Conservation (phyloP, 805 yeast species). For the Allodekkera sacchari region DNA sequence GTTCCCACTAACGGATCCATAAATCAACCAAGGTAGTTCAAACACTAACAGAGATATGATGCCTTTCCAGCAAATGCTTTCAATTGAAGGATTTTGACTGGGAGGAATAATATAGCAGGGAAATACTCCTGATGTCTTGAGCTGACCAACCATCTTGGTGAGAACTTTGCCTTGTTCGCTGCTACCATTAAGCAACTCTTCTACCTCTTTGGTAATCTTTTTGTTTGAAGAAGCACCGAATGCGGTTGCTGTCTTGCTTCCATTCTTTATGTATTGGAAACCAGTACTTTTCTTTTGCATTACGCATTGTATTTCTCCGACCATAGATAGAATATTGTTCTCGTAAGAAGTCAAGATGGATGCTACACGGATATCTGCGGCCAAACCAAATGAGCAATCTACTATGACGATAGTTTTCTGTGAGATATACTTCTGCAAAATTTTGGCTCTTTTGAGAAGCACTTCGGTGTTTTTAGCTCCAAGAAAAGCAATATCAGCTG, state of each 20-base stretch:
- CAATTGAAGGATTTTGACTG: constrained; percentile 20
- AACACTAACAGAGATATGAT: constrained; percentile 18
- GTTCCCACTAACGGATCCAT: constrained; percentile 10
- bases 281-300: too few species aligned
- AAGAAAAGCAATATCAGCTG: constrained; percentile 18
- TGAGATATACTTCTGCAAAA: constrained; percentile 6
- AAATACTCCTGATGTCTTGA: constrained; percentile 17
- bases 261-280: too few species aligned
- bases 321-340: too few species aligned
- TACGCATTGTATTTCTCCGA: too few species aligned
- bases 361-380: too few species aligned
- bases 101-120: constrained; percentile 19
- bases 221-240: too few species aligned
- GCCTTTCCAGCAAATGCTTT: constrained; percentile 22
- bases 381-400: constrained; percentile 18
- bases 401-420: constrained; percentile 18
- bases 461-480: constrained; percentile 8
- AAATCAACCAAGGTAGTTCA: constrained; percentile 15
- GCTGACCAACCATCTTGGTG: constrained; percentile 10
- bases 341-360: too few species aligned
- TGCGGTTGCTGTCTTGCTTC: too few species aligned
- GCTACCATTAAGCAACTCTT: too few species aligned
- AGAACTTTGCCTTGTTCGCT: too few species aligned
- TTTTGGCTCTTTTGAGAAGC: constrained; percentile 6
- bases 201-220: too few species aligned